Evolutionary conservation across 2,329 filamentous ascomycete species (phyloP).

Genomic region (Curvularia sp.): DNA sequence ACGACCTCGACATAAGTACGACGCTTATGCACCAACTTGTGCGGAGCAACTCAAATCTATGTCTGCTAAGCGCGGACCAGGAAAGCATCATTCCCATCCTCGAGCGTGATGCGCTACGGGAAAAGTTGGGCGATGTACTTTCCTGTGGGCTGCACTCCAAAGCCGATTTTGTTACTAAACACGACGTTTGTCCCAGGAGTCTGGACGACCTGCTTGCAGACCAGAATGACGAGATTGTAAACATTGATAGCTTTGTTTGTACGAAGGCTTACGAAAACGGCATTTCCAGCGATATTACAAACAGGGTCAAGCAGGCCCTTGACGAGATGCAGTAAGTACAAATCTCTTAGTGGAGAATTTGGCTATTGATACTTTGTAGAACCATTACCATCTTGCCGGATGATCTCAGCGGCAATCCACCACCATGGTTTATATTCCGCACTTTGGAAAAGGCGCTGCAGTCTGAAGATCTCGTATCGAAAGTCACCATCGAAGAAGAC

Average conservation of each 20-base stretch:
- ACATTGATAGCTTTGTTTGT: slow-evolving; percentile 30
- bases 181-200: slow-evolving; percentile 34
- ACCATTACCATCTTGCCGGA: slow-evolving; percentile 23
- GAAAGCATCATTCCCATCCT: slow-evolving; percentile 35
- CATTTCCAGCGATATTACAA: slow-evolving; percentile 5
- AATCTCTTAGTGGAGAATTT: not conserved
- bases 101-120: slow-evolving; percentile 28
- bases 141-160: slow-evolving; percentile 26
- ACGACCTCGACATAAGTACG: slow-evolving; percentile 32
- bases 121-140: slow-evolving; percentile 19
- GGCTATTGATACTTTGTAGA: slow-evolving; percentile 17
- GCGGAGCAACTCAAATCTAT: slow-evolving; percentile 23
- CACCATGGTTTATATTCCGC: slow-evolving; percentile 33
- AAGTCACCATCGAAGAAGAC: slow-evolving; percentile 26
- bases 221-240: slow-evolving; percentile 18
- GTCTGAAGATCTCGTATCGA: slow-evolving; percentile 14
- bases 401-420: slow-evolving; percentile 32
- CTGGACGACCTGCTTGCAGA: slow-evolving; percentile 29
- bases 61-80: slow-evolving; percentile 36
- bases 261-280: slow-evolving; percentile 18
- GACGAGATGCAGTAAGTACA: slow-evolving; percentile 26
- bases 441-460: slow-evolving; percentile 21
- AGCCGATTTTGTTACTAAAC: slow-evolving; percentile 26
- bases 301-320: slow-evolving; percentile 20
- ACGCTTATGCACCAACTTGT: slow-evolving; percentile 31